Base-by-base conservation (phyloP, 108 stramenopile species). In the Conticribra weissflogii region DNA sequence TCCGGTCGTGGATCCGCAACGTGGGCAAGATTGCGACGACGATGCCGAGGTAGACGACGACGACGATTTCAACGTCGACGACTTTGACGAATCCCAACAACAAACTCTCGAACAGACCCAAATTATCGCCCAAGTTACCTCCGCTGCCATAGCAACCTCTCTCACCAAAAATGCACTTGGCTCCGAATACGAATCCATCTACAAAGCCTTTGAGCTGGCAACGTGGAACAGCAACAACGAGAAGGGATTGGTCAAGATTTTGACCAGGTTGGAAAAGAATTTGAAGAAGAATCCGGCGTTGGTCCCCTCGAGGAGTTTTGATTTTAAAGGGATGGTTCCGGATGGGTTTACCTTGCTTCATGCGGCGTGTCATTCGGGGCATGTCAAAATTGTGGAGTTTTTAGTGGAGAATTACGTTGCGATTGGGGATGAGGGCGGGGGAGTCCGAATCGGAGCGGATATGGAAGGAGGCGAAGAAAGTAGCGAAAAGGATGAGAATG, bases 331-430 rank as follows among this genome's bases (percentile, higher is more conserved):
- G 36, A 5, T 12, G 36, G 12, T 41, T 41, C 89, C 89, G 4
- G 94, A 95, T 78, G 94, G 94, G 33, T 86, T 59, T 59, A 95
- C 89, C n/a, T 72, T 85, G 12, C 56, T 95, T 16, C 85, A 88
- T 81, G 86, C 86, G 3, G 76, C 87, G 23, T 86, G 88, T 34
- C 47, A 57, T 31, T 66, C 17, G 59, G 82, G 82, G 1, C 76
- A 83, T 71, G 24, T 17, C 14, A 78, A 71, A 54, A 78, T 76
- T 2, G 73, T 78, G 7, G 30, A 24, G 29, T 62, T 59, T 52
- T 53, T 83, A 32, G 48, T 83, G 32, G 34, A 65, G n/a, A 24
- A 68, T 15, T 47, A 47, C 32, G 57, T 76, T 4, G 33, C 53
- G 48, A 7, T 4, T 2, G n/a, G 45, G 14, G 23, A 57, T 12